Percentiles rank a stretch among this genome's conserved stretches.
These are phyloP conservation scores for Eimeria nieschulzi DNA, from an alignment of 169 alveolate genomes.

Conservation along the genomic window DNA sequence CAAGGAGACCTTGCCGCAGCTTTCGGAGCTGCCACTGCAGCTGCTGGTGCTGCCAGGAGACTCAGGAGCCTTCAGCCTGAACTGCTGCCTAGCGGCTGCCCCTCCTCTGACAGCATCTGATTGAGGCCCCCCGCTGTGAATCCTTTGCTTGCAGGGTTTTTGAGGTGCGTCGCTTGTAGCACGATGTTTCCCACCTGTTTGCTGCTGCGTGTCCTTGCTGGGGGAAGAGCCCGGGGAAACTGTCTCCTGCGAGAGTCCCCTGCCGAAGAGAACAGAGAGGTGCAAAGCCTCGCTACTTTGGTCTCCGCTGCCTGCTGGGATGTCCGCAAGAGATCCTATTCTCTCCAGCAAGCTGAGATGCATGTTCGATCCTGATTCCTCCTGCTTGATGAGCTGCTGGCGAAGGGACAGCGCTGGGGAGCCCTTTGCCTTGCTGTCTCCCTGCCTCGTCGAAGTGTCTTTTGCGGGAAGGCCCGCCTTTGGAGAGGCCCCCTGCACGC, in stretches of 20 bases:
- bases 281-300: constrained; percentile 20
- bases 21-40: constrained; percentile 50
- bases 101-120: background rate
- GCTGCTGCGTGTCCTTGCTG: background rate
- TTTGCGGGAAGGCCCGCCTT: background rate
- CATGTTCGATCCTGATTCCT: constrained; percentile 20
- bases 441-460: background rate
- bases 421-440: background rate
- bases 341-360: constrained; percentile 48
- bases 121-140: background rate
- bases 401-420: constrained; percentile 5
- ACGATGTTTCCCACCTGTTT: background rate
- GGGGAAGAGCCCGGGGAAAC: background rate
- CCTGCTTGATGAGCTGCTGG: constrained; percentile 41
- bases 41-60: constrained; percentile 53
- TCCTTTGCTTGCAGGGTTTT: background rate
- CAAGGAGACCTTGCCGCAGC: background rate
- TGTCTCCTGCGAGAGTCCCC: constrained; percentile 6
- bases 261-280: constrained; percentile 53
- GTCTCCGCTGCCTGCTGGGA: constrained; percentile 48
- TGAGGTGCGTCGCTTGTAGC: background rate
- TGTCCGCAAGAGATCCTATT: constrained; percentile 32
- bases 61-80: background rate
- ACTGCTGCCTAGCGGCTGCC: constrained; percentile 35
- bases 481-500: background rate